Base-by-base conservation (phyloP, 192 early-diverging fungal genomes). In the Entomortierella lignicola region DNA sequence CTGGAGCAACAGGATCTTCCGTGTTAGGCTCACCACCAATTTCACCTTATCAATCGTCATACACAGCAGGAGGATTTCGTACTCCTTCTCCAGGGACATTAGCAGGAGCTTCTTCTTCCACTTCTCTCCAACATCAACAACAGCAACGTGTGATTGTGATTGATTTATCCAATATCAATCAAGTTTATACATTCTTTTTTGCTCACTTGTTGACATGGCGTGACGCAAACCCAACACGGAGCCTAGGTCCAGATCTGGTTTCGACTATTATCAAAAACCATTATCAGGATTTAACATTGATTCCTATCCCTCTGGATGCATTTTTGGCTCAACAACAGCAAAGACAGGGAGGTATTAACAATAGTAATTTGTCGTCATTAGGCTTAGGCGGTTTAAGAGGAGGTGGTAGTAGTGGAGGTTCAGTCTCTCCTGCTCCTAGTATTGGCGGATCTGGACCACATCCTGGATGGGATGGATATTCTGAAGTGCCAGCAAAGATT, bases 181-280 rank as follows among this genome's bases (percentile, higher is more conserved):
- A 79, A 25, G 68, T 79, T 25, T 32, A 66, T 34, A 66, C 75
- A 4, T 79, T 79, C 55, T 79, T 79, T 55, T 79, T 70, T 55
- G 48, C 75, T 1, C 67, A 79, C 26, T 63, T 79, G 8, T 43
- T 79, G 1, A 32, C 67, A 13, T 79, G 75, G 75, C 75, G 75
- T 5, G 75, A 79, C 21, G 57, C 56, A 0, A 79, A 70, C 32
- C 75, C 75, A 1, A 79, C 75, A 4, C 48, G 75, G 8, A 79
- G 75, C 42, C 56, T 79, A 1, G 75, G 75, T 12, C 75, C 75
- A 8, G 75, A 79, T 65, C 37, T 79, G 50, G 67, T 79, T 0
- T 48, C 75, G 23, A 70, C 75, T 0, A 70, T 79, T 30, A 79
- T 79, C 41, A 79, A 70, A 32, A 52, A 57, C 15, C 75, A 79